Evolutionary conservation across 2,329 filamentous ascomycete species (phyloP), one percentile per base, ranked within the genome.

Genomic region (Monosporascus sp.): DNA sequence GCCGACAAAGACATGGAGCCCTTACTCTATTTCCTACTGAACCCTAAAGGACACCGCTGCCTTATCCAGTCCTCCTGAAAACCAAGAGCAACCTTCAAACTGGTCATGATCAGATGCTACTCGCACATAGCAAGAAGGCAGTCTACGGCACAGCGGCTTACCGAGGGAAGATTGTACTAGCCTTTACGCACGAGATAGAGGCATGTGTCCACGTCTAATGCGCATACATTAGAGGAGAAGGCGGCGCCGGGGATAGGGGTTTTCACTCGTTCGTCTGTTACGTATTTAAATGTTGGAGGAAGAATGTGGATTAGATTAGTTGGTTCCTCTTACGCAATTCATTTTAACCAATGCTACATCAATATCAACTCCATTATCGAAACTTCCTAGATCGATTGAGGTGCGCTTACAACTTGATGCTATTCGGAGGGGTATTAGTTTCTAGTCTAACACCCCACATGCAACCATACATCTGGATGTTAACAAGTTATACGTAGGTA

Each of bases 1-100:
- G 60, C 53, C 1, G 68, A 72, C 48, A 55, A 61, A 0, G 68
- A 72, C 19, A 74, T 75, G 72, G 61, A 62, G n/a, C 57, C 62
- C 26, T 43, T 52, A 9, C 58, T 69, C 51, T 66, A 62, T 50
- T 74, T 74, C 52, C 55, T 74, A 5, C 52, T 69, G 22, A 51
- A 51, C 7, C 70, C 71, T 3, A 62, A 55, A 26, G 65, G 62
- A 0, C 60, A 70, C 7, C 61, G 66, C 6, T 73, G 71, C 49
- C 56, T 71, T 7, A 65, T 71, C 7, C 49, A 62, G 5, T 55
- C 52, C 40, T 41, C 41, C 49, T 55, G 50, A 27, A 37, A 11
- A 2, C 17, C 19, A 19, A 5, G n/a, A 11, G 20, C 4, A 3
- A 20, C 4, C 6, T 14, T 43, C 20, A 11, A 4, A 4, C 20